These are phyloP conservation scores for Passalora sequoiae DNA, from an alignment of 2,329 filamentous ascomycete genomes.

Conservation along the genomic window DNA sequence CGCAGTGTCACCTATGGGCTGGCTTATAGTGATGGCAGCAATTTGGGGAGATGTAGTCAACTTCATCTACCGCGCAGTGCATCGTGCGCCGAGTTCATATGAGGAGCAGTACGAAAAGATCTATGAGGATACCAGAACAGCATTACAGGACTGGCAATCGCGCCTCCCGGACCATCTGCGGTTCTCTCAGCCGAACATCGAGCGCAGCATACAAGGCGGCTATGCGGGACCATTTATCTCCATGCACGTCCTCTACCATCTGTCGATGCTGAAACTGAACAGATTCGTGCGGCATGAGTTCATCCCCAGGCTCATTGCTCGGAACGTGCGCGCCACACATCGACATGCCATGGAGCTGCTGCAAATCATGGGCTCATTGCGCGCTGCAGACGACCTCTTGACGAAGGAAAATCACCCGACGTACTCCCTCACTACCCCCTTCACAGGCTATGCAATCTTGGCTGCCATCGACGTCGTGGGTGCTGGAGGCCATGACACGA, in stretches of 20 bases:
- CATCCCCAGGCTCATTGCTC: conserved; percentile 40
- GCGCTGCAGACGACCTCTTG: conserved; percentile 17
- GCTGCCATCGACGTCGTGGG: conserved; percentile 63
- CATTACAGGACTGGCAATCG: conserved; percentile 55
- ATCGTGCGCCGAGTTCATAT: conserved; percentile 42
- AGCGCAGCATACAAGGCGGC: conserved; percentile 49
- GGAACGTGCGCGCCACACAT: conserved; percentile 47
- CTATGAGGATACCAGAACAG: conserved; percentile 48
- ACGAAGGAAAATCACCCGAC: conserved; percentile 34
- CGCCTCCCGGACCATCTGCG: conserved; percentile 52
- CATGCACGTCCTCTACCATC: conserved; percentile 63
- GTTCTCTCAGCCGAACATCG: conserved; percentile 55
- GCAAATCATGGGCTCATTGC: conserved; percentile 31
- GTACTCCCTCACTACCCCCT: conserved; percentile 45
- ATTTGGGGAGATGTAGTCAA: conserved; percentile 63
- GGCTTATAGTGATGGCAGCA: conserved; percentile 57
- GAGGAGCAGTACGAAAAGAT: conserved; percentile 47
- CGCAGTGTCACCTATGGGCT: conserved; percentile 51
- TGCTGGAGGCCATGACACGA: conserved; percentile 51
- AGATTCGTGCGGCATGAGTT: conserved; percentile 50
- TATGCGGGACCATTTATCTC: conserved; percentile 57
- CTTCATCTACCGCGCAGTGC: conserved; percentile 51
- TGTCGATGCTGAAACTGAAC: conserved; percentile 60
- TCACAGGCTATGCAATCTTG: conserved; percentile 57
- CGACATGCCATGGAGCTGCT: conserved; percentile 52